phyloP scores from a whole-genome alignment of 805 yeast species.

The Candida alai region DNA sequence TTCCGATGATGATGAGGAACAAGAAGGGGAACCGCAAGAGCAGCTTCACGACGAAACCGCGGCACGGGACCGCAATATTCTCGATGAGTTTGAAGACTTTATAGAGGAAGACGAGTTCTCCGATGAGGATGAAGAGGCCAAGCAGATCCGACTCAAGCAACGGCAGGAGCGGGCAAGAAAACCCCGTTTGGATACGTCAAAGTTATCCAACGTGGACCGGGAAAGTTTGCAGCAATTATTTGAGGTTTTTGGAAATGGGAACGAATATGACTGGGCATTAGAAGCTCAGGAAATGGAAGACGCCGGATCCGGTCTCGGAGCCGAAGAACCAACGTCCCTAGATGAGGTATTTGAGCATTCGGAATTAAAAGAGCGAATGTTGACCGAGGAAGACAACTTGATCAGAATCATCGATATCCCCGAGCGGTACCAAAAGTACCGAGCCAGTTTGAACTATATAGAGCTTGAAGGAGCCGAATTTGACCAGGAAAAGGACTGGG shows the following conservation, averaged over 20 bases:
- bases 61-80: conserved; percentile 28
- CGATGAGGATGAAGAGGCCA: conserved; percentile 67
- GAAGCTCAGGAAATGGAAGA: conserved; percentile 77
- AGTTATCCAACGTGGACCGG: conserved; percentile 66
- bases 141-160: conserved; percentile 26
- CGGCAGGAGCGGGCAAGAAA: conserved; percentile 32
- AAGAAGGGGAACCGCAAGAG: conserved; percentile 29
- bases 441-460: conserved; percentile 63
- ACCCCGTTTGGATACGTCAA: conserved; percentile 52
- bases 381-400: conserved; percentile 87
- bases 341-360: conserved; percentile 93
- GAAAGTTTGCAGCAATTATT: conserved; percentile 90
- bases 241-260: conserved; percentile 96
- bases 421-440: conserved; percentile 80
- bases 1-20: conserved; percentile 45
- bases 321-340: conserved; percentile 56
- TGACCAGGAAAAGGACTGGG: conserved; percentile 73
- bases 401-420: conserved; percentile 88
- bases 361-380: conserved; percentile 83
- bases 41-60: conserved; percentile 22
- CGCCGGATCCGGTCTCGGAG: conserved; percentile 50
- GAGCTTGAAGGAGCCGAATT: conserved; percentile 70
- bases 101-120: conserved; percentile 96
- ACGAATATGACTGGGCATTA: conserved; percentile 96
- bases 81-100: conserved; percentile 93